Conservation (phyloP, 306 rosid species). For the Hippophae tibetana region DNA sequence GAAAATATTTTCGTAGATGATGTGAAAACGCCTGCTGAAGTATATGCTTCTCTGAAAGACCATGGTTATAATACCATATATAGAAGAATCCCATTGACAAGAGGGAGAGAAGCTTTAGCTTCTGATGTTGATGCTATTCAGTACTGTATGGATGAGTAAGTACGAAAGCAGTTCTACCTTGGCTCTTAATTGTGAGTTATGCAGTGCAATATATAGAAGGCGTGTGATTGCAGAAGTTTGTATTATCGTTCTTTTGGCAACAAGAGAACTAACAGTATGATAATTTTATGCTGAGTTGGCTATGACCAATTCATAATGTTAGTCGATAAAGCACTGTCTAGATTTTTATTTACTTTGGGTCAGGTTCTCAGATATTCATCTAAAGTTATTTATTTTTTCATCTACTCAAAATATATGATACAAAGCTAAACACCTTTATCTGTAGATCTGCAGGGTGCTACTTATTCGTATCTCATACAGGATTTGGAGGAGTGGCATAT, state of each 20-base stretch:
- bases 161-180: slow-evolving; percentile 5
- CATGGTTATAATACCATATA: slow-evolving; percentile 54
- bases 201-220: too few relatives aligned
- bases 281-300: too few relatives aligned
- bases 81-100: slow-evolving; percentile 69
- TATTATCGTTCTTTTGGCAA: too few relatives aligned
- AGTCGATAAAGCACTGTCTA: neutral
- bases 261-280: too few relatives aligned
- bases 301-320: neutral
- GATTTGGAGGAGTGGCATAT: slow-evolving; percentile 86
- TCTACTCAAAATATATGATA: slow-evolving; percentile 1
- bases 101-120: slow-evolving; percentile 73
- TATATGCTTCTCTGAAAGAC: slow-evolving; percentile 50
- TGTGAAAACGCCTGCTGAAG: slow-evolving; percentile 84
- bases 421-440: slow-evolving; percentile 12
- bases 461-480: slow-evolving; percentile 85
- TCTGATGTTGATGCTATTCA: slow-evolving; percentile 80
- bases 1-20: slow-evolving; percentile 63
- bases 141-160: slow-evolving; percentile 64
- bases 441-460: slow-evolving; percentile 71
- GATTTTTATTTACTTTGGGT: slow-evolving; percentile 1
- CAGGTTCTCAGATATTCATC: neutral
- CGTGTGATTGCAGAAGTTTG: too few relatives aligned
- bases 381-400: slow-evolving; percentile 1
- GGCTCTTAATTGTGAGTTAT: neutral